Conservation (phyloP, 2,329 filamentous ascomycete genomes). For the Pseudocercospora vitis region DNA sequence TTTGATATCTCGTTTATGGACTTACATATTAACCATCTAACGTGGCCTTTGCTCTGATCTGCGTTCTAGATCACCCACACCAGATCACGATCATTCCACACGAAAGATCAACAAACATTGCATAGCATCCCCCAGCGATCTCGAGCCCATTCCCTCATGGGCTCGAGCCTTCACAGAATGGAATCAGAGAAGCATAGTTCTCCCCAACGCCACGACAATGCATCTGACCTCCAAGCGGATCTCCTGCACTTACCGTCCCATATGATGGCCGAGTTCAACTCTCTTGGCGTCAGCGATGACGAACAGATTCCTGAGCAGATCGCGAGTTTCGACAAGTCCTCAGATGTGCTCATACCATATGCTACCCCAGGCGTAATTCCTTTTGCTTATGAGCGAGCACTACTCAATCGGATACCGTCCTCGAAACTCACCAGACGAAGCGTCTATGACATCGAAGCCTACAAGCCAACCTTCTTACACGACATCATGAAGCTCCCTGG, state of each 20-base stretch:
- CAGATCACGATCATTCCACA: too few relatives aligned
- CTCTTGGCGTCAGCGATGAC: neutral
- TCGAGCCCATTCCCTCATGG: too few relatives aligned
- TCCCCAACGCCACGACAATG: neutral
- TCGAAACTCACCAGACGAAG: neutral
- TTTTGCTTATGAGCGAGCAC: slow-evolving; percentile 29
- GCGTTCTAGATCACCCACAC: too few relatives aligned
- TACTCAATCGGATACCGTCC: slow-evolving; percentile 29
- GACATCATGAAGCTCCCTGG: slow-evolving; percentile 54
- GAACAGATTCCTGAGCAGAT: slow-evolving; percentile 5
- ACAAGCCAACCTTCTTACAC: slow-evolving; percentile 55
- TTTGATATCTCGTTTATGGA: too few relatives aligned
- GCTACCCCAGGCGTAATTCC: slow-evolving; percentile 18
- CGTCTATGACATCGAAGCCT: slow-evolving; percentile 51
- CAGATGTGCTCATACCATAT: slow-evolving; percentile 16
- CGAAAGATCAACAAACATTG: too few relatives aligned
- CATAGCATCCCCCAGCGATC: too few relatives aligned
- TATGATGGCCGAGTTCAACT: neutral
- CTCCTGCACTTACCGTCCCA: neutral
- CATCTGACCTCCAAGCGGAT: neutral
- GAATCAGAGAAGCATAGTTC: neutral
- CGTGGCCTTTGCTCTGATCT: too few relatives aligned
- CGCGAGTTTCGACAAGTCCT: neutral
- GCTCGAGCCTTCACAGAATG: too few relatives aligned
- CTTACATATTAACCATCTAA: too few relatives aligned